Base-by-base conservation (phyloP, 495 filamentous ascomycete genomes). In the Penicillium riverlandense region DNA sequence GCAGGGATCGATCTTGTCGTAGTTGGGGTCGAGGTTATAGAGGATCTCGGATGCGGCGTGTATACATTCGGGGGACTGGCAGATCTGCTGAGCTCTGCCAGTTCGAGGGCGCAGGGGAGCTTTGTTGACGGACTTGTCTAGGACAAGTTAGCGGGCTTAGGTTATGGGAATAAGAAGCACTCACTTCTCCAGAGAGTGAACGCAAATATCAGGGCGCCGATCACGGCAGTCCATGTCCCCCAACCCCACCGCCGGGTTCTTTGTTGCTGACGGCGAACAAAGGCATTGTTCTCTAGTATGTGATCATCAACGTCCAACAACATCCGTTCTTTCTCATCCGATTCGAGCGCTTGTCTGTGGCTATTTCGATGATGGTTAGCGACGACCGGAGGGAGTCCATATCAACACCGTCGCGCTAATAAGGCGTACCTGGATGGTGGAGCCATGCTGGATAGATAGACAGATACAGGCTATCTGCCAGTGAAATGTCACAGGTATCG, bases 41-140 rank as follows among this genome's bases (percentile, higher is more conserved):
- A 89, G 71, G 29, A 87, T 76, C 41, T 79, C 75, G 14, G 83
- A 82, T 7, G 84, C 72, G 16, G 82, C 83, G 43, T 84, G 78
- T 10, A 88, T 67, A 58, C 85, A 89, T 50, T 77, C 74, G 16
- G 79, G 75, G 8, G 79, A 78, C 22, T 75, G 54, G 58, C 82
- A 86, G 36, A 66, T 46, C 12, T 55, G 41, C 7, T 55, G 38
- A 15, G 62, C 44, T 3, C 2, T 12, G 32, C 2, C 9, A 34
- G 32, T 34, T 27, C 53, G 37, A 8, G 52, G 37, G 22, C 46
- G 50, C 8, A 53, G 49, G 35, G 54, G 31, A 29, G 40, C 37
- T 10, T 33, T 13, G 11, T 44, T 42, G 14, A 15, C 44, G n/a
- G 41, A n/a, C 7, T 35, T 41, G 16, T 29, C 33, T 43, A 28